Percentiles rank a stretch among this genome's conserved stretches.
These are phyloP conservation scores for Mariannaea elegans DNA, from an alignment of 2,329 filamentous ascomycete genomes.

Conservation along the genomic window DNA sequence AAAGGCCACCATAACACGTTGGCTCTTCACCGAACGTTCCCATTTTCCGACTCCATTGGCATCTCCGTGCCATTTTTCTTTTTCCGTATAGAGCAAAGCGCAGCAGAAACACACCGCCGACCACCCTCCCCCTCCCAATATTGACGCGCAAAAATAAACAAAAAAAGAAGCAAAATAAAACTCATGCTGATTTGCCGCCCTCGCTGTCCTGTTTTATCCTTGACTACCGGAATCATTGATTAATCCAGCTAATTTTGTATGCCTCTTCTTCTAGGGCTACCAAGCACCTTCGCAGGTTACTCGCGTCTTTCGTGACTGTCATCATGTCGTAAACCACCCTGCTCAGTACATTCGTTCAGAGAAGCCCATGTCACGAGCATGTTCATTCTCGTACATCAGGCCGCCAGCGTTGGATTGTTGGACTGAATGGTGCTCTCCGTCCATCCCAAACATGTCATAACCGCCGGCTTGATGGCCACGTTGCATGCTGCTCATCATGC, in stretches of 20 bases:
- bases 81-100: constrained; percentile 20
- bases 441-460: constrained; percentile 59
- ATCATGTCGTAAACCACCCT: constrained; percentile 20
- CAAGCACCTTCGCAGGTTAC: background rate
- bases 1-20: background rate
- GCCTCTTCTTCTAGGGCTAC: constrained; percentile 7
- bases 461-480: constrained; percentile 44
- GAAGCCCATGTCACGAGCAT: constrained; percentile 52
- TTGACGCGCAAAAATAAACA: background rate
- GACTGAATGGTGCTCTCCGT: constrained; percentile 46
- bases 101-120: constrained; percentile 18
- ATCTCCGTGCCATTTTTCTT: constrained; percentile 26
- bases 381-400: constrained; percentile 57
- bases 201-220: constrained; percentile 30
- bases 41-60: constrained; percentile 31
- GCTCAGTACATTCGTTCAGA: constrained; percentile 55
- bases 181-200: constrained; percentile 34
- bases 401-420: constrained; percentile 36
- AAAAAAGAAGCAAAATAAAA: constrained; percentile 11
- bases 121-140: background rate
- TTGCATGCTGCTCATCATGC: constrained; percentile 39
- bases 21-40: constrained; percentile 15
- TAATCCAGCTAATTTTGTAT: constrained; percentile 13
- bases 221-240: constrained; percentile 16
- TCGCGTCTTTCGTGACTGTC: constrained; percentile 2